Conservation (phyloP, 805 yeast genomes). For the Torulaspora maleeae region DNA sequence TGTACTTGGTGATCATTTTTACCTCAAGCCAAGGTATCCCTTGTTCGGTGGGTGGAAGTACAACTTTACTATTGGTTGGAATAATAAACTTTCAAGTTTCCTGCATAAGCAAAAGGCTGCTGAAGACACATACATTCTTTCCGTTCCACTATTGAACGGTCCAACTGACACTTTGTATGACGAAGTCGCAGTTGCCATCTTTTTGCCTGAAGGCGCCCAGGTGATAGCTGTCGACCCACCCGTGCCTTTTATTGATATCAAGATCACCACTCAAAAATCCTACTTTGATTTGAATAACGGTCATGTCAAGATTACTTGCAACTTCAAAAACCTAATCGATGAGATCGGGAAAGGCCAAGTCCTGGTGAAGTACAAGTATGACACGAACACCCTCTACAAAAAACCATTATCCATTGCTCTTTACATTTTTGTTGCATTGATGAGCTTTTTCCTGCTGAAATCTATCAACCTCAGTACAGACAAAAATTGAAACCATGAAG, state of each 20-base stretch:
- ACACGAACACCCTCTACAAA: slow-evolving; percentile 46
- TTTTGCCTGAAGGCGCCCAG: slow-evolving; percentile 84
- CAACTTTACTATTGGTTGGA: slow-evolving; percentile 96
- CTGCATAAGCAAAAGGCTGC: slow-evolving; percentile 41
- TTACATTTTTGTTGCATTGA: slow-evolving; percentile 55
- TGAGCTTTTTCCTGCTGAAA: slow-evolving; percentile 47
- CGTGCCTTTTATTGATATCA: slow-evolving; percentile 31
- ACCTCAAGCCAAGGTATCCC: slow-evolving; percentile 86
- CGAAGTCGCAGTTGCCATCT: slow-evolving; percentile 53
- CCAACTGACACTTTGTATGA: slow-evolving; percentile 67
- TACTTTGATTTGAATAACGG: slow-evolving; percentile 75
- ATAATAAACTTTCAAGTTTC: slow-evolving; percentile 50
- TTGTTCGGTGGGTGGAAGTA: slow-evolving; percentile 94
- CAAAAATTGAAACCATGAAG: slow-evolving; percentile 1
- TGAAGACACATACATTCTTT: slow-evolving; percentile 50
- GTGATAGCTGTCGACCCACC: slow-evolving; percentile 55
- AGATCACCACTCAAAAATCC: slow-evolving; percentile 40
- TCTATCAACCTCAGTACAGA: slow-evolving; percentile 43
- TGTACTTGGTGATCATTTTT: slow-evolving; percentile 37
- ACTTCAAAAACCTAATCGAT: slow-evolving; percentile 60
- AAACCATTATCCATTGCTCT: slow-evolving; percentile 67
- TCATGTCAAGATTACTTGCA: slow-evolving; percentile 65
- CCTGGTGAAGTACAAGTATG: slow-evolving; percentile 58
- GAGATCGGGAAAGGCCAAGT: slow-evolving; percentile 56
- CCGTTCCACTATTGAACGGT: slow-evolving; percentile 70